phyloP scores from a whole-genome alignment of 805 yeast species.

The Yarrowia bubula region DNA sequence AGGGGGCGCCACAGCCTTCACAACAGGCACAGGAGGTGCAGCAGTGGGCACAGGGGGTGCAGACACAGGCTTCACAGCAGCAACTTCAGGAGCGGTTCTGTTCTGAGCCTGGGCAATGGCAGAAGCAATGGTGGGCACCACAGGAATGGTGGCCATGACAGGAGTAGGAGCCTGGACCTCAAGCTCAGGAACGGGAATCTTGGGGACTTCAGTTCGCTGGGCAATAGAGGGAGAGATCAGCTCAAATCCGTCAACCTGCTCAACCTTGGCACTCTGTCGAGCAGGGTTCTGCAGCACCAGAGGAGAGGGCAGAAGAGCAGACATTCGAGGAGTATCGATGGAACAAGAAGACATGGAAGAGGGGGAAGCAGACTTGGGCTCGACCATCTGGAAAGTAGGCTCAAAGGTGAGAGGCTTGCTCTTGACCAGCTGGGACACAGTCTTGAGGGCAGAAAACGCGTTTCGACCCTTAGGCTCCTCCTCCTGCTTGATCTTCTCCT shows the following conservation, averaged over 20 bases:
- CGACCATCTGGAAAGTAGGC: constrained; percentile 25
- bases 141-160: background rate
- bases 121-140: constrained; percentile 2
- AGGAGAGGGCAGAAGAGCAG: constrained; percentile 7
- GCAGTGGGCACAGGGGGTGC: background rate
- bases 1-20: background rate
- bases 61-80: background rate
- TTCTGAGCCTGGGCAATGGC: background rate
- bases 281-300: constrained; percentile 19
- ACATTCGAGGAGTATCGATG: constrained; percentile 15
- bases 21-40: background rate
- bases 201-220: background rate
- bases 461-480: background rate
- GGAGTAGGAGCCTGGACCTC: constrained; percentile 9
- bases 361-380: background rate
- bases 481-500: background rate
- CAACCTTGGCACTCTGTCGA: background rate
- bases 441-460: constrained; percentile 8
- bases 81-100: background rate
- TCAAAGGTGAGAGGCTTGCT: background rate
- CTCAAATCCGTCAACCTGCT: constrained; percentile 12
- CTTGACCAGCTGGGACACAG: constrained; percentile 16
- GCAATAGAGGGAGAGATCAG: background rate
- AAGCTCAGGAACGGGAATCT: background rate
- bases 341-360: background rate